A percentile compares a stretch with the other conserved stretches of the same genome.
Evolutionary conservation across 768 basidiomycete species (phyloP).

Genomic region (Lactarius quietus): DNA sequence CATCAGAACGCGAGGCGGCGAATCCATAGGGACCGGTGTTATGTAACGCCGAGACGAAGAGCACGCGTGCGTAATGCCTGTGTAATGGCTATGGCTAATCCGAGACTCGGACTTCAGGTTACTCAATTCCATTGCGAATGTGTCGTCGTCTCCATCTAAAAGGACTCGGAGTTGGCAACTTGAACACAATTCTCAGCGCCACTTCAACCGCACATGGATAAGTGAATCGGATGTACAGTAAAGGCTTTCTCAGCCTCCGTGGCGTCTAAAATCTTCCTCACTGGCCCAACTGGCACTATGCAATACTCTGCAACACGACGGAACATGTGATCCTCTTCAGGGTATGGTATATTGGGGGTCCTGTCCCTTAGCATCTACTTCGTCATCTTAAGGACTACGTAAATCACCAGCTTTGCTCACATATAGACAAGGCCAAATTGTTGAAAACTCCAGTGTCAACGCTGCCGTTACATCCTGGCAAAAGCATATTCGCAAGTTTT

Average conservation of each 20-base stretch:
- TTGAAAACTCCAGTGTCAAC: constrained; percentile 32
- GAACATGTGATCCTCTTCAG: constrained; percentile 27
- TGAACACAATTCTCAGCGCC: background rate
- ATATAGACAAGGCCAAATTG: constrained; percentile 43
- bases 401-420: constrained; percentile 45
- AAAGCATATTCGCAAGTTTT: too few species aligned
- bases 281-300: constrained; percentile 16
- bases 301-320: background rate
- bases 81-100: too few species aligned
- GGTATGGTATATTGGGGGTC: constrained; percentile 50
- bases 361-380: constrained; percentile 42
- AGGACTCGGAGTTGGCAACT: background rate
- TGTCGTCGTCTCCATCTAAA: background rate
- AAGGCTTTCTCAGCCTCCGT: background rate
- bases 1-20: background rate
- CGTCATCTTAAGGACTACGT: constrained; percentile 34
- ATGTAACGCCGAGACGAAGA: background rate
- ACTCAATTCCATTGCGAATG: background rate
- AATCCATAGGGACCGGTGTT: background rate
- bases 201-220: background rate
- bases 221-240: background rate
- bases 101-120: background rate
- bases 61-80: too few species aligned
- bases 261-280: constrained; percentile 15
- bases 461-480: constrained; percentile 43